Percentiles rank a stretch among this genome's conserved stretches.
Evolutionary conservation across 495 filamentous ascomycete species (phyloP).

Genomic region (Rusavskia elegans): DNA sequence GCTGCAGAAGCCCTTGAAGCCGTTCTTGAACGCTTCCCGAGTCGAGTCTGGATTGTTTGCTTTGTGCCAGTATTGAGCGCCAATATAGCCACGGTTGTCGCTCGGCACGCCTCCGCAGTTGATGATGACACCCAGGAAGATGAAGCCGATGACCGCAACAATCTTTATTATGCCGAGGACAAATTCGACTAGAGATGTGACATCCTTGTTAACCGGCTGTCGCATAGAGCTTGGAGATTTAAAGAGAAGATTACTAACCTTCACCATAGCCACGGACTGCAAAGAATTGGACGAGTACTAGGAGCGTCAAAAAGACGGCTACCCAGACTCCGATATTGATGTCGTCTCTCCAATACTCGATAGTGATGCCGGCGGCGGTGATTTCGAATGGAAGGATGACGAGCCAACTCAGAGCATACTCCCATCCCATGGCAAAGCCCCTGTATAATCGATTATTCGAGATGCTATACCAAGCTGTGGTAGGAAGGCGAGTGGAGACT

Average conservation of each 20-base stretch:
- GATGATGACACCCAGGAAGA: constrained; percentile 54
- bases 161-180: constrained; percentile 31
- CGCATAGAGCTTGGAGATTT: background rate
- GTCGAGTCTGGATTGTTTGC: too few species aligned
- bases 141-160: constrained; percentile 47
- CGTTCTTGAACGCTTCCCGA: constrained; percentile 55
- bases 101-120: constrained; percentile 48
- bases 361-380: constrained; percentile 61
- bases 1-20: constrained; percentile 55
- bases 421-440: constrained; percentile 42
- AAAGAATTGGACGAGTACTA: constrained; percentile 27
- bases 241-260: constrained; percentile 25
- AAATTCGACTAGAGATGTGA: constrained; percentile 26
- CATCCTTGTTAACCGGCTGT: background rate
- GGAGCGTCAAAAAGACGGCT: constrained; percentile 41
- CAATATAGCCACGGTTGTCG: constrained; percentile 36
- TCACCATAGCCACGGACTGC: constrained; percentile 60
- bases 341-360: constrained; percentile 51
- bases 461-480: background rate
- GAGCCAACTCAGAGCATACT: constrained; percentile 60
- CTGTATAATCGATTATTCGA: constrained; percentile 5
- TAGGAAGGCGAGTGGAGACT: background rate
- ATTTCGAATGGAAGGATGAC: constrained; percentile 42
- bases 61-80: constrained; percentile 45
- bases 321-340: constrained; percentile 46